These are phyloP conservation scores for Pythium rhizo-oryzae DNA, from an alignment of 352 stramenopile species.

Conservation along the genomic window DNA sequence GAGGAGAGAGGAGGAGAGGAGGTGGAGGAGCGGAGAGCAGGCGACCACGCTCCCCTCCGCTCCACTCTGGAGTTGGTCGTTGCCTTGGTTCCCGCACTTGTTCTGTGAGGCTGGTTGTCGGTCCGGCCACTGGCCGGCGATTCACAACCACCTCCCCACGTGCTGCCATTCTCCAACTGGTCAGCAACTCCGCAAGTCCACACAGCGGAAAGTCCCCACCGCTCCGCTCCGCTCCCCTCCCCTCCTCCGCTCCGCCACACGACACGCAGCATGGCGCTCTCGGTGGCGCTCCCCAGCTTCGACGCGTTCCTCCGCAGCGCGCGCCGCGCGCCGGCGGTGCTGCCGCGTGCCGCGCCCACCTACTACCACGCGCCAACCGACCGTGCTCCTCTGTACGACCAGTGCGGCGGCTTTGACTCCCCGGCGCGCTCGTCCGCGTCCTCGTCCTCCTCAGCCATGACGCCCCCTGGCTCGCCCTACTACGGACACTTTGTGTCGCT, in stretches of 20 bases:
- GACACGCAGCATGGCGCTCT: conserved; percentile 7
- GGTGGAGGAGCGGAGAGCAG: too few species aligned
- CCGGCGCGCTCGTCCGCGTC: background rate
- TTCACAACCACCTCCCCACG: conserved; percentile 11
- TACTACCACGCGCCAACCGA: background rate
- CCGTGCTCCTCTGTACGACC: background rate
- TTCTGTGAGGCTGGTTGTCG: conserved; percentile 4
- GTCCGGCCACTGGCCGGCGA: background rate
- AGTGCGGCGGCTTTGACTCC: background rate
- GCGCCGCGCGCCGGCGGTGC: conserved; percentile 15
- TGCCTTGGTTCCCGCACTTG: too few species aligned
- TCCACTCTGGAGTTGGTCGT: too few species aligned
- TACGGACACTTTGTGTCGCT: conserved; percentile 28
- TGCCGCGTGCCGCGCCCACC: conserved; percentile 7
- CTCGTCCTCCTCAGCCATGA: conserved; percentile 5
- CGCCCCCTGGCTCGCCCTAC: conserved; percentile 17
- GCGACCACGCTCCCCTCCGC: too few species aligned
- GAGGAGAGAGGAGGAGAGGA: background rate
- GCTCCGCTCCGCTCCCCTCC: background rate
- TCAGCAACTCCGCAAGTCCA: conserved; percentile 10
- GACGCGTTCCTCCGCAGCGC: conserved; percentile 28
- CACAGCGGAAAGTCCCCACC: background rate
- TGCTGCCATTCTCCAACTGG: conserved; percentile 22
- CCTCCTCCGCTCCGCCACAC: too few species aligned
- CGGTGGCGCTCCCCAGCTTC: conserved; percentile 23